Conservation (phyloP, 495 filamentous ascomycete genomes). For the Cenococcum geophilum region DNA sequence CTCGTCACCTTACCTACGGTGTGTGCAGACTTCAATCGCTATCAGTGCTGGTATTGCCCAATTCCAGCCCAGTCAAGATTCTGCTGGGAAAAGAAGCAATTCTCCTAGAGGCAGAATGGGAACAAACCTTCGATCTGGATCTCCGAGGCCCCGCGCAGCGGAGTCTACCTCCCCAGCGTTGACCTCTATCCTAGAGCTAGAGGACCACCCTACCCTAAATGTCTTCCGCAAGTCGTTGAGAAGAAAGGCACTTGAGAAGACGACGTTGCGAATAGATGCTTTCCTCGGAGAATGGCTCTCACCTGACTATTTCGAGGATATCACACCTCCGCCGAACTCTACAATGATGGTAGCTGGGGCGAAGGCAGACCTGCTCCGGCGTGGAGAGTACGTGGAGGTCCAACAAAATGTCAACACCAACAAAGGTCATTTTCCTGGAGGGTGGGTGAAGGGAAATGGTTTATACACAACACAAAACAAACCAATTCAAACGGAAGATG, state of each 20-base stretch:
- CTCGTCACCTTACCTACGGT: slow-evolving; percentile 85
- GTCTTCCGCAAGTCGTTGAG: slow-evolving; percentile 12
- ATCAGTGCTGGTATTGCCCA: slow-evolving; percentile 84
- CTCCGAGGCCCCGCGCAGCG: slow-evolving; percentile 14
- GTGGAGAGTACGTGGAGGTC: slow-evolving; percentile 55
- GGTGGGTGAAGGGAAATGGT: slow-evolving; percentile 48
- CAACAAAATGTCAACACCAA: slow-evolving; percentile 30
- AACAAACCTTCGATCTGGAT: slow-evolving; percentile 14
- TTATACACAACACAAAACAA: slow-evolving; percentile 16
- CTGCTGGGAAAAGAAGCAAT: neutral
- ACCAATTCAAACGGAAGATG: slow-evolving; percentile 33
- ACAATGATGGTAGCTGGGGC: slow-evolving; percentile 79
- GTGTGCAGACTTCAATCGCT: slow-evolving; percentile 84
- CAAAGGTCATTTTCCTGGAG: slow-evolving; percentile 53
- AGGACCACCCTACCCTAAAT: slow-evolving; percentile 12
- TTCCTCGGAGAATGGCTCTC: slow-evolving; percentile 95
- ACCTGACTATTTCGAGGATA: slow-evolving; percentile 85
- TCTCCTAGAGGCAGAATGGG: neutral
- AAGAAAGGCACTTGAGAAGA: slow-evolving; percentile 37
- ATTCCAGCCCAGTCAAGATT: slow-evolving; percentile 36
- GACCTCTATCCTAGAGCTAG: slow-evolving; percentile 20
- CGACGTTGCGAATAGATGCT: slow-evolving; percentile 73
- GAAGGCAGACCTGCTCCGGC: slow-evolving; percentile 74
- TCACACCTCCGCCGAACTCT: slow-evolving; percentile 81
- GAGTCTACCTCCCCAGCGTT: slow-evolving; percentile 21